Percentiles rank a stretch among this genome's conserved stretches.
These are phyloP conservation scores for Peronospora belbahrii DNA, from an alignment of 352 stramenopile species.

Conservation along the genomic window DNA sequence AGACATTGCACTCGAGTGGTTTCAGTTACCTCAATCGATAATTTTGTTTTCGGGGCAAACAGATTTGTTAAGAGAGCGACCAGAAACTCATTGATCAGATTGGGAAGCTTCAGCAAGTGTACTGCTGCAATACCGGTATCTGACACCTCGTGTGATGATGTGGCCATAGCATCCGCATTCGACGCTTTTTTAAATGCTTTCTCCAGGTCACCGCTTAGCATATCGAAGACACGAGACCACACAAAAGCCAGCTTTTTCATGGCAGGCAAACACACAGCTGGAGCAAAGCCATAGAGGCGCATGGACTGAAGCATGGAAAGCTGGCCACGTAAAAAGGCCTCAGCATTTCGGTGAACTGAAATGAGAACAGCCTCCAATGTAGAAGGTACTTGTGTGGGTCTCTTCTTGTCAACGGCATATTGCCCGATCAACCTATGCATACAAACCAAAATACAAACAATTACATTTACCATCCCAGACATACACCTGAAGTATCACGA, in stretches of 20 bases:
- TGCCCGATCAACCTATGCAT: constrained; percentile 44
- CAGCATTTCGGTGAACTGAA: constrained; percentile 57
- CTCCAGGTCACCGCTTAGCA: constrained; percentile 34
- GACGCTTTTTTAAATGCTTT: constrained; percentile 29
- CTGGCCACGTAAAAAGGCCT: constrained; percentile 64
- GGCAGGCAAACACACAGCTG: constrained; percentile 43
- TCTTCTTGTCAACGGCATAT: constrained; percentile 41
- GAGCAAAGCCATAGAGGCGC: constrained; percentile 52
- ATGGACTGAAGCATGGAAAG: constrained; percentile 63
- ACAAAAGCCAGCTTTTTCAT: constrained; percentile 70
- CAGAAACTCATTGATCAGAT: constrained; percentile 68
- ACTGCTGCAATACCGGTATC: constrained; percentile 24
- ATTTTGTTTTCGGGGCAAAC: constrained; percentile 25
- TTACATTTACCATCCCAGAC: not conserved
- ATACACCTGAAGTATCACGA: not conserved
- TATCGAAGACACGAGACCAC: constrained; percentile 66
- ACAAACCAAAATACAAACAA: not conserved
- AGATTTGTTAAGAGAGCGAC: constrained; percentile 41
- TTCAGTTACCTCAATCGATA: constrained; percentile 32
- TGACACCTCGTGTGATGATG: constrained; percentile 22
- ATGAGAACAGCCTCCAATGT: constrained; percentile 59
- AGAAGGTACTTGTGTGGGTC: constrained; percentile 35
- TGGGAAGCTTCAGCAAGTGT: constrained; percentile 56
- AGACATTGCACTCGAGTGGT: constrained; percentile 50
- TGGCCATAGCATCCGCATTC: constrained; percentile 12